phyloP scores from a whole-genome alignment of 805 yeast species.

The Zygosaccharomyces bailii region DNA sequence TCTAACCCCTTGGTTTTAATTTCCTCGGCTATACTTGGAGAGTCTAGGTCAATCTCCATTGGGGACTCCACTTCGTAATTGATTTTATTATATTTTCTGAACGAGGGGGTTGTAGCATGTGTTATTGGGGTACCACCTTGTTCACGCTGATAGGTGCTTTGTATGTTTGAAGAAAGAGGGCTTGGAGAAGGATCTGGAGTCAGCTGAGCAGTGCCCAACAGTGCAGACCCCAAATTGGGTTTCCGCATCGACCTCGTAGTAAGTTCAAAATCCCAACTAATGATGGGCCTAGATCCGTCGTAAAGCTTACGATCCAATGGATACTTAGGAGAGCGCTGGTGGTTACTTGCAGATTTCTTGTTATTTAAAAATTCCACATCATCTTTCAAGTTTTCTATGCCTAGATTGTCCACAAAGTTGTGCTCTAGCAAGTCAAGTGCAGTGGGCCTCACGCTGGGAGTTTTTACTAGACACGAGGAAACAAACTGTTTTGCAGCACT shows the following conservation, averaged over 20 bases:
- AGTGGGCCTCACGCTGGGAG: slow-evolving; percentile 61
- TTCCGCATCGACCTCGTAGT: slow-evolving; percentile 4
- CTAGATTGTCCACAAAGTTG: slow-evolving; percentile 45
- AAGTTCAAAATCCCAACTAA: slow-evolving; percentile 16
- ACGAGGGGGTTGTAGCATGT: slow-evolving; percentile 23
- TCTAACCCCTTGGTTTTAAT: slow-evolving; percentile 31
- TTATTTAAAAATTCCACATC: slow-evolving; percentile 39
- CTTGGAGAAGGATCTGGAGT: slow-evolving; percentile 14
- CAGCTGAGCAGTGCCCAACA: slow-evolving; percentile 1
- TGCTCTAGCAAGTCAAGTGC: slow-evolving; percentile 54
- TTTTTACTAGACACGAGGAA: slow-evolving; percentile 59
- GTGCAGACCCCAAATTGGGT: slow-evolving; percentile 10
- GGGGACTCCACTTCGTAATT: slow-evolving; percentile 22
- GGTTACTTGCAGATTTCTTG: slow-evolving; percentile 26
- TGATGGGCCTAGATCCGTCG: slow-evolving; percentile 11
- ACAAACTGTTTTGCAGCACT: slow-evolving; percentile 52
- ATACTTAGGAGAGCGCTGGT: slow-evolving; percentile 39
- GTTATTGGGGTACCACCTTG: slow-evolving; percentile 20
- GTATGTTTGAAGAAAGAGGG: slow-evolving; percentile 20
- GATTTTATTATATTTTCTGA: slow-evolving; percentile 17
- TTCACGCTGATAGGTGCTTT: slow-evolving; percentile 14
- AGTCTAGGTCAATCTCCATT: slow-evolving; percentile 22
- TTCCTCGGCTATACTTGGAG: slow-evolving; percentile 17
- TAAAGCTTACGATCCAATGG: slow-evolving; percentile 35
- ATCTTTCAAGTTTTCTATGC: slow-evolving; percentile 38